Percentiles rank a stretch among this genome's conserved stretches.
Evolutionary conservation across 306 rosid species (phyloP).

Genomic region (Casuarina equisetifolia): DNA sequence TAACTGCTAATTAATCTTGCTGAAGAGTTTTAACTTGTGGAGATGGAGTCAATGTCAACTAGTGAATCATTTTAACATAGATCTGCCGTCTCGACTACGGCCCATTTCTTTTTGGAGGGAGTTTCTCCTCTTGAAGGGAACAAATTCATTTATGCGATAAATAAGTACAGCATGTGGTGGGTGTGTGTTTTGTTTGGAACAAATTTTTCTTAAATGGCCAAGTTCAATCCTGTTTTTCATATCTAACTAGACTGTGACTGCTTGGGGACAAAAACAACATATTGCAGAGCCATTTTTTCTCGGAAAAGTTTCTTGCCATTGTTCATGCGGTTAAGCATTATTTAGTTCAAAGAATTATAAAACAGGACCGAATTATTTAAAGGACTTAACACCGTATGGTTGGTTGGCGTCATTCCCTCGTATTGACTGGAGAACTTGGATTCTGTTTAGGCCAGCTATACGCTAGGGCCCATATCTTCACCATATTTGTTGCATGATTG

Average conservation of each 20-base stretch:
- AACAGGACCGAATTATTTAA: constrained; percentile 6
- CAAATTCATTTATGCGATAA: no score
- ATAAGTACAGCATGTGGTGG: no score
- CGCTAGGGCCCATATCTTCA: neutral
- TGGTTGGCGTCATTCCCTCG: constrained; percentile 1
- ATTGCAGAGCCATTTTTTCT: no score
- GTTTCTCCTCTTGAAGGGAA: neutral
- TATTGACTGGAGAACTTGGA: constrained; percentile 24
- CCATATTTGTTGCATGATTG: constrained; percentile 9
- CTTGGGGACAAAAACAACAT: no score
- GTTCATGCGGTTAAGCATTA: neutral
- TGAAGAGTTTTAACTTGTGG: neutral
- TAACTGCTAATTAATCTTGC: no score
- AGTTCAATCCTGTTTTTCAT: no score
- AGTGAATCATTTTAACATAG: neutral
- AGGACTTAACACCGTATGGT: neutral
- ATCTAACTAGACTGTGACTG: no score
- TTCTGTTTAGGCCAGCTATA: constrained; percentile 11
- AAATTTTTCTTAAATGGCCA: no score
- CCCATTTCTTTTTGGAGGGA: neutral
- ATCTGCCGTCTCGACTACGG: neutral
- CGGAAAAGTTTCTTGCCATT: neutral
- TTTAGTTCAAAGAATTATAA: neutral
- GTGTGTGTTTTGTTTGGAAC: no score
- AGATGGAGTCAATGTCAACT: neutral